Evolutionary conservation across 73 alveolate genomes (phyloP).

Genomic region (Paramecium sexaurelia): DNA sequence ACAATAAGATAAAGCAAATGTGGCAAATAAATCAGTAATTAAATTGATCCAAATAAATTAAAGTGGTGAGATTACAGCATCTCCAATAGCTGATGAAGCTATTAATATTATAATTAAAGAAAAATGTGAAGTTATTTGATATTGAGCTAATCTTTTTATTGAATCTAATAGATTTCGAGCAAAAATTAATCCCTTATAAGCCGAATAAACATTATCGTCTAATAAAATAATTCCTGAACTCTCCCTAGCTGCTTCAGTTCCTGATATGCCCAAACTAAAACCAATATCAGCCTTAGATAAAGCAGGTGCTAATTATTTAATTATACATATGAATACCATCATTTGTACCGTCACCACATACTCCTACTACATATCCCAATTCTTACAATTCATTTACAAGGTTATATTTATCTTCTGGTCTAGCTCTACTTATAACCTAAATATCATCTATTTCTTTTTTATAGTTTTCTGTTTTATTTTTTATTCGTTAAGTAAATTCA

Average conservation of each 20-base stretch:
- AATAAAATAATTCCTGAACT: slow-evolving; percentile 87
- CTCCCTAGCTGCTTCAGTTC: slow-evolving; percentile 95
- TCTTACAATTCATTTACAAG: slow-evolving; percentile 88
- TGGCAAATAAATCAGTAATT: slow-evolving; percentile 87
- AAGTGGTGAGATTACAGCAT: slow-evolving; percentile 84
- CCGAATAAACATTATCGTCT: slow-evolving; percentile 88
- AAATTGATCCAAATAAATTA: slow-evolving; percentile 93
- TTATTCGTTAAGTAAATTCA: slow-evolving; percentile 76
- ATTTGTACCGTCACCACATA: slow-evolving; percentile 88
- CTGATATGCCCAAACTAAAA: slow-evolving; percentile 89
- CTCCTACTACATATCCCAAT: slow-evolving; percentile 91
- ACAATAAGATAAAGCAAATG: slow-evolving; percentile 93
- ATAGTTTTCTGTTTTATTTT: slow-evolving; percentile 56
- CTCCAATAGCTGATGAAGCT: slow-evolving; percentile 82
- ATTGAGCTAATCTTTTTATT: slow-evolving; percentile 87
- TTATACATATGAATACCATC: not conserved
- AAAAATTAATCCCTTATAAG: slow-evolving; percentile 88
- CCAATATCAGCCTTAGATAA: slow-evolving; percentile 85
- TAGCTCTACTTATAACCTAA: slow-evolving; percentile 87
- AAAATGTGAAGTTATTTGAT: slow-evolving; percentile 84
- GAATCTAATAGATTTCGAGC: slow-evolving; percentile 93
- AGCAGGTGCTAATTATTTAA: slow-evolving; percentile 56
- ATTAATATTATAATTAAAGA: slow-evolving; percentile 82
- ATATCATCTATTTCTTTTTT: slow-evolving; percentile 68
- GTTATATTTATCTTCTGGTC: slow-evolving; percentile 92